Base-by-base conservation (phyloP, 352 stramenopile genomes). In the Lagenidium sp. region DNA sequence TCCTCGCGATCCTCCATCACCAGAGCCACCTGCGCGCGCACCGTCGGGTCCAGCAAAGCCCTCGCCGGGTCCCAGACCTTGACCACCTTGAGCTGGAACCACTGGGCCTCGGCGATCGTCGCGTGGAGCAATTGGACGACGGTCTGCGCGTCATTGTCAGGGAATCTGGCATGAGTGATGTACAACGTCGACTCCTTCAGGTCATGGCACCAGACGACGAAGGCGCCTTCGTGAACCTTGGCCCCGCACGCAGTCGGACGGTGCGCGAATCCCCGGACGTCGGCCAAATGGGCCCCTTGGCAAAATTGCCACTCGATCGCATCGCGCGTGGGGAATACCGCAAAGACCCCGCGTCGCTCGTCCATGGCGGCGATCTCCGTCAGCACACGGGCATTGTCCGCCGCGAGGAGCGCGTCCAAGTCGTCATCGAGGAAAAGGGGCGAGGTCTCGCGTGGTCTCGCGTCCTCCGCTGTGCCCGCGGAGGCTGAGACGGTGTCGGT, bases 261-360 rank as follows among this genome's bases (percentile, higher is more conserved):
- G 23, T 75, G 47, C 2, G 60, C 22, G 38, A 68, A 63, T 12
- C 40, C 40, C 23, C 58, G 56, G 15, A 65, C 43, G 29, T 32
- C 37, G 19, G 74, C 74, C 42, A 74, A 86, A 40, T 76, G 42
- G 15, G 53, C 54, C 11, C 74, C 74, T 44, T 82, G 65, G 41
- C 55, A 70, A 44, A 82, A 84, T 44, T 76, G 69, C 73, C 70
- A 86, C 45, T 82, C 70, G 29, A 82, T 55, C 31, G 74, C 78
- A 36, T 82, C 61, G 5, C 67, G 60, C 41, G 66, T 70, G 23
- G 70, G 54, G 1, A 84, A 44, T 15, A 66, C 22, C 13, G 43
- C 57, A 48, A 81, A 83, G 18, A 73, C 61, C 13, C 74, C 59
- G 29, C 32, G 37, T 1, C 41, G 46, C 30, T 64, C 24, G 50